Conservation (phyloP, 495 filamentous ascomycete genomes). For the Penicillium fimorum region DNA sequence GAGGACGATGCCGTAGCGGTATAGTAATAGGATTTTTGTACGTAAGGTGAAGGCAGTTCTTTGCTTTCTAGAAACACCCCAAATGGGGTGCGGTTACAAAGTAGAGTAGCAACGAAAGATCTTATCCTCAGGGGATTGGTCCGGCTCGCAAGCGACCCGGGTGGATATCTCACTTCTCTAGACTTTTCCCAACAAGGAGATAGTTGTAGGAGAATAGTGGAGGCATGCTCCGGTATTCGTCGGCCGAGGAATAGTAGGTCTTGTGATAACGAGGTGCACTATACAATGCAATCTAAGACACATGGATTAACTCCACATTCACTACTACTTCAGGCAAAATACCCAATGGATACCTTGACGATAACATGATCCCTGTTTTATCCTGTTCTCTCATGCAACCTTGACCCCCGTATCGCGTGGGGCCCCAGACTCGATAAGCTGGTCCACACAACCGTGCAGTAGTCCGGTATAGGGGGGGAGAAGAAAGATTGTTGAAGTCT, state of each 20-base stretch:
- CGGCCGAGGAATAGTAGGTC: not conserved
- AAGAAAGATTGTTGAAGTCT: no score
- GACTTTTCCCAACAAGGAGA: slow-evolving; percentile 4
- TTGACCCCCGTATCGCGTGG: not conserved
- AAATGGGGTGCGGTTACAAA: slow-evolving; percentile 13
- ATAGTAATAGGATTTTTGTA: not conserved
- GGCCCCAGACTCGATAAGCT: slow-evolving; percentile 1
- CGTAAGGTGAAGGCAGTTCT: not conserved
- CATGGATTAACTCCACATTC: not conserved
- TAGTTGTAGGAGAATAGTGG: slow-evolving; percentile 11
- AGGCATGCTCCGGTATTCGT: not conserved
- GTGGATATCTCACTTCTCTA: slow-evolving; percentile 12
- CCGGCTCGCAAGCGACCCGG: not conserved
- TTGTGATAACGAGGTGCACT: not conserved
- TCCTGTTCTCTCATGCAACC: not conserved
- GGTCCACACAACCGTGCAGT: not conserved
- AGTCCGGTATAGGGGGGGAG: not conserved
- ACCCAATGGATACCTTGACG: not conserved
- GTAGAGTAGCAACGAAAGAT: slow-evolving; percentile 14
- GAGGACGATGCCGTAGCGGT: not conserved
- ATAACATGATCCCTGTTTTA: not conserved
- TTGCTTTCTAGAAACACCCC: not conserved
- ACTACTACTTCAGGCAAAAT: not conserved
- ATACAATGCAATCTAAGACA: not conserved
- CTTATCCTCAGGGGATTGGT: slow-evolving; percentile 4